Conservation (phyloP, 2,329 filamentous ascomycete genomes). For the Ilyonectria sp. region DNA sequence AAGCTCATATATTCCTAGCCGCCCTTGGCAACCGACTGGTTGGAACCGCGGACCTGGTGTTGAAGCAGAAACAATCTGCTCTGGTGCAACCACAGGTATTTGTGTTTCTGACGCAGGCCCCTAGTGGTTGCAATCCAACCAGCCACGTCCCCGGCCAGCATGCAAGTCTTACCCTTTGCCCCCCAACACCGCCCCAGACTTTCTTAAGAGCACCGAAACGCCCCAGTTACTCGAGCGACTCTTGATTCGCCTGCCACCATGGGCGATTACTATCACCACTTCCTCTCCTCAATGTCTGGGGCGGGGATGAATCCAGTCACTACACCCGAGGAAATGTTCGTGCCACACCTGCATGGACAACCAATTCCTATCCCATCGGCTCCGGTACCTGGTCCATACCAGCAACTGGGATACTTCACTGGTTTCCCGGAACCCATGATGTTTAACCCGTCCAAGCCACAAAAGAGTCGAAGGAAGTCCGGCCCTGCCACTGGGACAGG, state of each 20-base stretch:
- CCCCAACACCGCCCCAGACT: slow-evolving; percentile 18
- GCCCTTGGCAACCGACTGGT: slow-evolving; percentile 24
- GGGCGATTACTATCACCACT: slow-evolving; percentile 71
- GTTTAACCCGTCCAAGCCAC: slow-evolving; percentile 63
- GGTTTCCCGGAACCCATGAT: slow-evolving; percentile 66
- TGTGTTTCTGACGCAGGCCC: slow-evolving; percentile 20
- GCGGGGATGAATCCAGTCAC: slow-evolving; percentile 56
- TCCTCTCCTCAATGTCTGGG: slow-evolving; percentile 68
- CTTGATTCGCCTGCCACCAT: slow-evolving; percentile 52
- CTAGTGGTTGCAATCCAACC: slow-evolving; percentile 26
- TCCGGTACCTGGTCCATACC: slow-evolving; percentile 60
- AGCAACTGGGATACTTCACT: slow-evolving; percentile 64
- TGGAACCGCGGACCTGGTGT: slow-evolving; percentile 24
- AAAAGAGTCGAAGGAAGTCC: slow-evolving; percentile 68
- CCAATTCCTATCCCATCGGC: slow-evolving; percentile 49
- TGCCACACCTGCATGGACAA: slow-evolving; percentile 54
- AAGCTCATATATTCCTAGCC: slow-evolving; percentile 31
- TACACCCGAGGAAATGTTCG: slow-evolving; percentile 58
- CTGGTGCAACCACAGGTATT: slow-evolving; percentile 17
- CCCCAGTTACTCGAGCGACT: slow-evolving; percentile 17
- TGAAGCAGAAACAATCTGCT: slow-evolving; percentile 25
- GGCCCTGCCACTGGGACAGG: slow-evolving; percentile 59
- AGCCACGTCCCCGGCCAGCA: slow-evolving; percentile 36
- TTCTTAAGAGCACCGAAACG: slow-evolving; percentile 31
- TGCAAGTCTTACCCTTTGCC: slow-evolving; percentile 37